These are phyloP conservation scores for Colletotrichum australisinense DNA, from an alignment of 2,329 filamentous ascomycete genomes.

Conservation along the genomic window DNA sequence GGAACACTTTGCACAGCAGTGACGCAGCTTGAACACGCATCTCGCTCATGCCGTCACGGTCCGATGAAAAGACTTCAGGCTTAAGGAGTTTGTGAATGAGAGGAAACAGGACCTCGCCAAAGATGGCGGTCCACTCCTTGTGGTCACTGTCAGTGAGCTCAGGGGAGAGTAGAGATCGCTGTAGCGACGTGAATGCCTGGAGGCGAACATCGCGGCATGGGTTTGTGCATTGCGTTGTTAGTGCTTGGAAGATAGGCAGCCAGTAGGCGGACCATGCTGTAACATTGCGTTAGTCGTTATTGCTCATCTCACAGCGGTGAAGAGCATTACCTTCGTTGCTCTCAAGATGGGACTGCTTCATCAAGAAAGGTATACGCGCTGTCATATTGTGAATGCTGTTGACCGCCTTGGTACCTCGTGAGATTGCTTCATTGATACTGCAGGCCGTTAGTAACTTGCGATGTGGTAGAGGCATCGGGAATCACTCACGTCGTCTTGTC, in stretches of 20 bases:
- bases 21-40: constrained; percentile 93
- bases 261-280: constrained; percentile 98
- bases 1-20: constrained; percentile 92
- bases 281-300: constrained; percentile 40
- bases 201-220: constrained; percentile 93
- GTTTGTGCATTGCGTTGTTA: constrained; percentile 92
- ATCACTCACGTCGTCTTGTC: constrained; percentile 65
- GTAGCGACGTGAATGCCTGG: constrained; percentile 86
- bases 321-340: constrained; percentile 75
- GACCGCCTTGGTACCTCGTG: constrained; percentile 83
- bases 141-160: constrained; percentile 86
- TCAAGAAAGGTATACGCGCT: constrained; percentile 83
- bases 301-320: neutral
- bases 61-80: constrained; percentile 92
- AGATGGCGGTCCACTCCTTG: constrained; percentile 94
- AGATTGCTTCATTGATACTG: constrained; percentile 70
- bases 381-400: constrained; percentile 86
- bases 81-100: constrained; percentile 89
- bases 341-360: constrained; percentile 93
- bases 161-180: constrained; percentile 86
- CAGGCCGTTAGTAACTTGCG: neutral
- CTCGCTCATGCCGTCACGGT: constrained; percentile 93
- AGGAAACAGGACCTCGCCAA: constrained; percentile 92
- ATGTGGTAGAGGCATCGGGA: constrained; percentile 49
- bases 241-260: constrained; percentile 91